phyloP scores from a whole-genome alignment of 768 basidiomycete species.

The Phanerodontia chrysosporium region DNA sequence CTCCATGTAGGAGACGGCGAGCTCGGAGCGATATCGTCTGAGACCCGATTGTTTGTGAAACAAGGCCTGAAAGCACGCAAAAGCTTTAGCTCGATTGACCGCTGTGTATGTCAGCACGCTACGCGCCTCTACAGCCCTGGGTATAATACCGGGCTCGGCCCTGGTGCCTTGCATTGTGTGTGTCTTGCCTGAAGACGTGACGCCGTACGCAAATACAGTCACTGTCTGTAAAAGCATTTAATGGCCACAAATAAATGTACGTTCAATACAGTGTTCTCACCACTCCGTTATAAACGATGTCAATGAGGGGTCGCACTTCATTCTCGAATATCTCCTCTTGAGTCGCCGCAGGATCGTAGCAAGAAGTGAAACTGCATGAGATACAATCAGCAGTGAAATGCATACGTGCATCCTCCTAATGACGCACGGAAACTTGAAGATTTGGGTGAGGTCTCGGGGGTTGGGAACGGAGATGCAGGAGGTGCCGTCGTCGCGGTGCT shows the following conservation, averaged over 20 bases:
- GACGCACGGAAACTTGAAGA: constrained; percentile 76
- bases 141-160: constrained; percentile 79
- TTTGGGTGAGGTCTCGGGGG: constrained; percentile 60
- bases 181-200: constrained; percentile 88
- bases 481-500: constrained; percentile 34
- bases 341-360: constrained; percentile 64
- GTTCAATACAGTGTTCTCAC: too few relatives aligned
- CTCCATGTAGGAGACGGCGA: constrained; percentile 77
- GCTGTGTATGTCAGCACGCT: too few relatives aligned
- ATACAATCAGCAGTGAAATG: not conserved
- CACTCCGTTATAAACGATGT: constrained; percentile 72
- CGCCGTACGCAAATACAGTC: constrained; percentile 88
- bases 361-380: constrained; percentile 58
- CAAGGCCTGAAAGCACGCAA: constrained; percentile 13
- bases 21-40: constrained; percentile 35
- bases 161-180: constrained; percentile 87
- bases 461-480: constrained; percentile 64
- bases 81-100: too few relatives aligned
- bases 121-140: constrained; percentile 68
- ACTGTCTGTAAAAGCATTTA: constrained; percentile 49
- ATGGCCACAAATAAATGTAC: too few relatives aligned
- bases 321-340: constrained; percentile 76
- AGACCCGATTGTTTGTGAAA: constrained; percentile 11
- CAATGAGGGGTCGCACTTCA: constrained; percentile 75
- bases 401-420: not conserved